Conservation (phyloP, 148 eudicot genomes). For the Camellia japonica region DNA sequence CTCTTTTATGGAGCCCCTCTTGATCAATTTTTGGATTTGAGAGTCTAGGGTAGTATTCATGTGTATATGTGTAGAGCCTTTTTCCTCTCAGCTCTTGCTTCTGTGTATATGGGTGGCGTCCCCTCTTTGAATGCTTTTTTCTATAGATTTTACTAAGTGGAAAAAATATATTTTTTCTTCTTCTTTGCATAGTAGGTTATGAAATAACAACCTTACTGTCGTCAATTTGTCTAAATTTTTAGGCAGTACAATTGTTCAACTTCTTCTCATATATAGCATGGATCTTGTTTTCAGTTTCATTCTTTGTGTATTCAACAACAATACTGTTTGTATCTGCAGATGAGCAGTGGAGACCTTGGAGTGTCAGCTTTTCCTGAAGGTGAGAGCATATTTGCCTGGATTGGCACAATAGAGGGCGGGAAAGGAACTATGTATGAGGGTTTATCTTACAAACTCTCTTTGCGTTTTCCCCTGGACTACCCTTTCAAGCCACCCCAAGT, state of each 20-base stretch:
- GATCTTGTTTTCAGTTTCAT: not conserved
- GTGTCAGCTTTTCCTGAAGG: conserved; percentile 74
- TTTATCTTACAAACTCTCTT: conserved; percentile 55
- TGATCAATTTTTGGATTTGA: not conserved
- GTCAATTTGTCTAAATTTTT: not conserved
- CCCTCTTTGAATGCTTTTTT: not conserved
- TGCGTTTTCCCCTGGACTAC: conserved; percentile 48
- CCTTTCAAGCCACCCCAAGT: conserved; percentile 68
- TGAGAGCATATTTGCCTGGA: conserved; percentile 56
- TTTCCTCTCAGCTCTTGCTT: not conserved
- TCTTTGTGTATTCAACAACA: not conserved
- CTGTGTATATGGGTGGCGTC: not conserved
- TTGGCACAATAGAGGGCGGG: conserved; percentile 61
- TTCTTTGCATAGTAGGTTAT: not conserved
- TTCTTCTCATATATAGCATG: not conserved
- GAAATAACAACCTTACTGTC: not conserved
- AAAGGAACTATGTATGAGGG: conserved; percentile 58
- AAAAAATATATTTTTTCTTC: not conserved
- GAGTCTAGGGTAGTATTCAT: not conserved
- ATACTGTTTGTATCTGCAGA: conserved; percentile 27
- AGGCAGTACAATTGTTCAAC: not conserved
- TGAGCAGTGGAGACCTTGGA: conserved; percentile 56
- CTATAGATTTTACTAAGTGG: not conserved
- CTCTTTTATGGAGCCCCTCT: not conserved
- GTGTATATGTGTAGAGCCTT: no score